These are phyloP conservation scores for Arthromyces matolae DNA, from an alignment of 768 basidiomycete species.

Conservation along the genomic window DNA sequence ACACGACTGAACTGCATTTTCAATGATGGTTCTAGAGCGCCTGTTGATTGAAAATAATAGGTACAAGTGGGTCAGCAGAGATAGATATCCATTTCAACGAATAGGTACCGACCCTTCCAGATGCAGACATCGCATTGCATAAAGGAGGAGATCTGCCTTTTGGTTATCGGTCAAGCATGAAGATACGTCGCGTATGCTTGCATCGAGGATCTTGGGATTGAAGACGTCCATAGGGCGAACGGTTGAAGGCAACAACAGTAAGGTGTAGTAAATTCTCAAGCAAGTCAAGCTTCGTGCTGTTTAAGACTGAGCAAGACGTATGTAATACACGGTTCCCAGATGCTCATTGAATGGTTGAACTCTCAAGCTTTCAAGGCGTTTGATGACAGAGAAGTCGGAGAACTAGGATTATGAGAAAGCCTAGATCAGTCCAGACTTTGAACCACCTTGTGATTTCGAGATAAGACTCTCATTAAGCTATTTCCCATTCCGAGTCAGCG, in stretches of 20 bases:
- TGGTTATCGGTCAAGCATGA: slow-evolving; percentile 56
- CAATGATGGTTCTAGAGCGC: slow-evolving; percentile 59
- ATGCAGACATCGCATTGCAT: slow-evolving; percentile 81
- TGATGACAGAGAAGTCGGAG: too few species aligned
- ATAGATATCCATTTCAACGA: neutral
- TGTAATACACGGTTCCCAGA: too few species aligned
- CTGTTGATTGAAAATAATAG: slow-evolving; percentile 20
- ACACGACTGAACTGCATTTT: slow-evolving; percentile 73
- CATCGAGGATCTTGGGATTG: slow-evolving; percentile 75
- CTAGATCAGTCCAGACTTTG: too few species aligned
- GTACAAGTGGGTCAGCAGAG: neutral
- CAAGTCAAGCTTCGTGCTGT: neutral
- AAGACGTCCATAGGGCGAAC: slow-evolving; percentile 72
- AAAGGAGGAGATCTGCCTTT: slow-evolving; percentile 68
- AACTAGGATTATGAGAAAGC: too few species aligned
- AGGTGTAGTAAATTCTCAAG: neutral
- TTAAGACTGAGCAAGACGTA: too few species aligned
- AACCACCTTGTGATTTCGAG: too few species aligned
- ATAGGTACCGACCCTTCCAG: slow-evolving; percentile 52
- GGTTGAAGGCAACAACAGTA: neutral
- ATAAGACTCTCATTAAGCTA: too few species aligned
- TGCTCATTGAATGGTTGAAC: slow-evolving; percentile 6
- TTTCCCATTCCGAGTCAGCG: too few species aligned
- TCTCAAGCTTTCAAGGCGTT: too few species aligned
- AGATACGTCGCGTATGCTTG: slow-evolving; percentile 67